phyloP scores from a whole-genome alignment of 2,329 filamentous ascomycete species.

The Cadophora luteo-olivacea region DNA sequence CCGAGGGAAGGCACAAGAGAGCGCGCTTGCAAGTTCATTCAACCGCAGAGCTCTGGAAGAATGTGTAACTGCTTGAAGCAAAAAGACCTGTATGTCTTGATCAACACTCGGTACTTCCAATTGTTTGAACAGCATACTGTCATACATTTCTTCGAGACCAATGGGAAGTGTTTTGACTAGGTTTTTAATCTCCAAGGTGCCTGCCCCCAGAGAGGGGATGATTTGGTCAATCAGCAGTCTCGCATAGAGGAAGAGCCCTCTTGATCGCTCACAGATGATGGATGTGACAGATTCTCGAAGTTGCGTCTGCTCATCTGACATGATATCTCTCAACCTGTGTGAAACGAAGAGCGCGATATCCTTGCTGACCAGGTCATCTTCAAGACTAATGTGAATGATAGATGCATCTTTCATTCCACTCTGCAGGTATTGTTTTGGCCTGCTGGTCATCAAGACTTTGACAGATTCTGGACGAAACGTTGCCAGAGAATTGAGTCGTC shows the following conservation, averaged over 20 bases:
- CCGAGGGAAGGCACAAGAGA: neutral
- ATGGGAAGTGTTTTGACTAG: slow-evolving; percentile 30
- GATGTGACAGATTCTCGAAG: neutral
- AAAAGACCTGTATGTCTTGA: slow-evolving; percentile 10
- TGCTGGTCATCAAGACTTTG: slow-evolving; percentile 37
- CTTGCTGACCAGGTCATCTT: slow-evolving; percentile 33
- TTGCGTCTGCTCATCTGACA: neutral
- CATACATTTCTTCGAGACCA: slow-evolving; percentile 41
- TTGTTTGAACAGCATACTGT: slow-evolving; percentile 32
- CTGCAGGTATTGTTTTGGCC: slow-evolving; percentile 35
- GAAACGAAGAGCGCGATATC: slow-evolving; percentile 29
- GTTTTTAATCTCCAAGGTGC: slow-evolving; percentile 18
- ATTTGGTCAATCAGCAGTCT: slow-evolving; percentile 37
- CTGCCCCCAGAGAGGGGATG: slow-evolving; percentile 23
- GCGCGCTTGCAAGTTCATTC: slow-evolving; percentile 15
- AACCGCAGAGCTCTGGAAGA: neutral
- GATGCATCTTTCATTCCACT: slow-evolving; percentile 30
- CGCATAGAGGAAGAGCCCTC: slow-evolving; percentile 37
- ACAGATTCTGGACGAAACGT: slow-evolving; percentile 19
- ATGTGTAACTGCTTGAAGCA: slow-evolving; percentile 14
- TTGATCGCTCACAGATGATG: slow-evolving; percentile 25
- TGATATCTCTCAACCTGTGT: neutral
- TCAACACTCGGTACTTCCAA: slow-evolving; percentile 11
- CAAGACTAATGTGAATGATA: slow-evolving; percentile 33
- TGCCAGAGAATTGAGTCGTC: neutral